phyloP scores from a whole-genome alignment of 805 yeast genomes.

The Kodamaea jinghongensis region DNA sequence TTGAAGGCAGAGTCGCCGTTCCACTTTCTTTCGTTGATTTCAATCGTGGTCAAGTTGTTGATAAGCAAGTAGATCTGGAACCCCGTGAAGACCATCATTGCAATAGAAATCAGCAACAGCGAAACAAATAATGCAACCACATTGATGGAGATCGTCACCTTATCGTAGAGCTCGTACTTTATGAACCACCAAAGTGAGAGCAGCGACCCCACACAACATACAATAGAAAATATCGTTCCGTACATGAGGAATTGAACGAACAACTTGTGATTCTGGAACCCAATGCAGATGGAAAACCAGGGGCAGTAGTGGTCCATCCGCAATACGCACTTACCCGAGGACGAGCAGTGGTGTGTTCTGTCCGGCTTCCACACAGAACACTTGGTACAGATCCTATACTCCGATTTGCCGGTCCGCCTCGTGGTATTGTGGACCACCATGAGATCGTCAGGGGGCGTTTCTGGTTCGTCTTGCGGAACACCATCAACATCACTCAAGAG shows the following conservation, averaged over 20 bases:
- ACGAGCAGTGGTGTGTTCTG: slow-evolving; percentile 55
- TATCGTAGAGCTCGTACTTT: slow-evolving; percentile 31
- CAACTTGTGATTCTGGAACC: slow-evolving; percentile 73
- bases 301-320: slow-evolving; percentile 71
- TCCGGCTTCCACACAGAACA: slow-evolving; percentile 61
- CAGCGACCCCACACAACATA: slow-evolving; percentile 41
- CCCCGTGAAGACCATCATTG: slow-evolving; percentile 46
- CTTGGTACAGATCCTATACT: slow-evolving; percentile 57
- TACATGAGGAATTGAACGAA: slow-evolving; percentile 72
- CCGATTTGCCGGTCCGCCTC: slow-evolving; percentile 25
- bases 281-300: slow-evolving; percentile 90
- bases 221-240: slow-evolving; percentile 45
- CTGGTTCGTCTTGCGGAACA: slow-evolving; percentile 3
- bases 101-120: slow-evolving; percentile 50
- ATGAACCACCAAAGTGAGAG: slow-evolving; percentile 50
- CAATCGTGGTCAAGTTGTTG: slow-evolving; percentile 77
- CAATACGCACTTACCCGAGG: slow-evolving; percentile 46
- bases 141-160: slow-evolving; percentile 51
- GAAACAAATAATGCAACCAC: slow-evolving; percentile 61
- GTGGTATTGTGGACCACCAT: slow-evolving; percentile 40
- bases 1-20: slow-evolving; percentile 27
- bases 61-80: slow-evolving; percentile 60
- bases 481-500: slow-evolving; percentile 10
- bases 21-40: slow-evolving; percentile 57
- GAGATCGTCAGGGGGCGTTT: slow-evolving; percentile 33